Evolutionary conservation across 164 flowering plant genomes (phyloP), one percentile per base, ranked within the genome.

Genomic region (Piper longum): DNA sequence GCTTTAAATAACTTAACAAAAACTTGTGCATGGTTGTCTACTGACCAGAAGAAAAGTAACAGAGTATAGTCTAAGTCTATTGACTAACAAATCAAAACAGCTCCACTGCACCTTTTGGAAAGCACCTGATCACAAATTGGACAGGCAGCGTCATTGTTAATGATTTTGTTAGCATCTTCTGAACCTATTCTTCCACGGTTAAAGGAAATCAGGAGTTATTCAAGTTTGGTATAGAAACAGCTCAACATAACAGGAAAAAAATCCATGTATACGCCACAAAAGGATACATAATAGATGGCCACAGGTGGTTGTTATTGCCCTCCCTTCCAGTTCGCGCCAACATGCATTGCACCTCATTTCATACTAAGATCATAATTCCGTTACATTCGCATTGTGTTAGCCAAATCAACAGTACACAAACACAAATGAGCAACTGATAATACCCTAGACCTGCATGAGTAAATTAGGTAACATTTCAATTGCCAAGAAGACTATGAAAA

Each of bases 51-150:
- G 52, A 9, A 48, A 48, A 48, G 14, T 14, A 48, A 48, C 52
- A 48, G 14, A 41, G 42, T 16, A 12, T 16, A 3, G 42, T 14
- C 42, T 41, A 40, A 59, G 44, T 2, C n/a, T 6, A 6, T 40
- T 6, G 12, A 8, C 12, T 41, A 9, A 43, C 16, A 4, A 18
- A n/a, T 7, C 16, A 26, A 43, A 62, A 11, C 55, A 51, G 16
- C 57, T 16, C 41, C 16, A 9, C 45, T 64, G 60, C 26, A 86
- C 99, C 99, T 91, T 78, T 87, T 95, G 54, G 97, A 95, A 55
- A 88, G 91, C 43, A 95, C 95, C 78, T 90, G 96, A 73, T 95
- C 99, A 70, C 99, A 95, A 54, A 95, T 81, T 26, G 99, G 97
- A 64, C 99, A 95, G 64, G 95, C 96, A 41, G 74, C 99, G 78